These are phyloP conservation scores for Pulveroboletus sp. DNA, from an alignment of 768 basidiomycete genomes.

Conservation along the genomic window DNA sequence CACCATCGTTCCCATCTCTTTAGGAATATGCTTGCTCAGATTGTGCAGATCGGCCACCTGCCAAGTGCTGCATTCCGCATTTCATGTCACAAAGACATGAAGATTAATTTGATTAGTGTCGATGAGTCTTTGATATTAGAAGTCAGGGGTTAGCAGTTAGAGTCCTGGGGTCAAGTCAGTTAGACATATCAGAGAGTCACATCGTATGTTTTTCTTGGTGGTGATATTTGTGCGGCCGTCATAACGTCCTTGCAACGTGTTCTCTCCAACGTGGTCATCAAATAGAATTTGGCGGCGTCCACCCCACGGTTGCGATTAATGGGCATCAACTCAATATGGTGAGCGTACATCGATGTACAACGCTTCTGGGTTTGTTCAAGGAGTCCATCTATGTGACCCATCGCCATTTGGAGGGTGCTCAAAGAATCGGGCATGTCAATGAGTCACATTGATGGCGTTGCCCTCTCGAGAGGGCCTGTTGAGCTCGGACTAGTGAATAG, in stretches of 20 bases:
- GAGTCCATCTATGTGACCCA: conserved; percentile 45
- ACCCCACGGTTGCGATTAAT: conserved; percentile 70
- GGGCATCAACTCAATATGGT: conserved; percentile 82
- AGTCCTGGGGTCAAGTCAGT: too few relatives aligned
- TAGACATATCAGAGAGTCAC: too few relatives aligned
- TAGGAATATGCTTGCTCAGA: too few relatives aligned
- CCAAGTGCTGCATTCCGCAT: too few relatives aligned
- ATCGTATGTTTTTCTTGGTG: too few relatives aligned
- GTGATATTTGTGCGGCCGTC: conserved; percentile 45
- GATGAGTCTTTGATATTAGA: too few relatives aligned
- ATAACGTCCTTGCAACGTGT: conserved; percentile 66
- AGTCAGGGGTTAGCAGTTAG: too few relatives aligned
- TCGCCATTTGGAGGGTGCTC: conserved; percentile 65
- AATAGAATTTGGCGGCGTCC: conserved; percentile 66
- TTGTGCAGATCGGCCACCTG: too few relatives aligned
- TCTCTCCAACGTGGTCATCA: conserved; percentile 81
- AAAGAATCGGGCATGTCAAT: conserved; percentile 54
- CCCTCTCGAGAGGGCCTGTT: conserved; percentile 89
- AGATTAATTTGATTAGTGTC: too few relatives aligned
- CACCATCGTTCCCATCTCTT: too few relatives aligned
- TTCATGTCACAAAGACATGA: too few relatives aligned
- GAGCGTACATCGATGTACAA: background rate
- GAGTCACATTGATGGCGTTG: conserved; percentile 75
- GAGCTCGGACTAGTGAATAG: conserved; percentile 3
- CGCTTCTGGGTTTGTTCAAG: background rate